A percentile compares a stretch with the other conserved stretches of the same genome.
Evolutionary conservation across 768 basidiomycete species (phyloP).

Genomic region (Tylopilus cervinicoccineus): DNA sequence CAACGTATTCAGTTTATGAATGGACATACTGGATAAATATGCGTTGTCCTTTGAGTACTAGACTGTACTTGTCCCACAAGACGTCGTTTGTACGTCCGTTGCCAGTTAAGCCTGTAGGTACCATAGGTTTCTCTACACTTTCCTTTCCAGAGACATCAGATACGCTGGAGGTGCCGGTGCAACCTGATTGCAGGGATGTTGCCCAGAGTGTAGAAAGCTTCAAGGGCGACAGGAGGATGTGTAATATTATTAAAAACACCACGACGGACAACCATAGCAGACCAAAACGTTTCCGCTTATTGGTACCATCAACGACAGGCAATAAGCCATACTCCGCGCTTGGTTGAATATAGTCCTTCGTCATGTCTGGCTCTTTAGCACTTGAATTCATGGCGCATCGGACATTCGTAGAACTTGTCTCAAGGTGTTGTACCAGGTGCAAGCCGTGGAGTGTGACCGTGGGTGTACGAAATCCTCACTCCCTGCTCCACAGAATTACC

Average conservation of each 20-base stretch:
- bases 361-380: neutral
- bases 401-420: neutral
- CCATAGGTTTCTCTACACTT: neutral
- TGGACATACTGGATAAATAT: conserved; percentile 63
- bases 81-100: conserved; percentile 38
- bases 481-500: too few relatives aligned
- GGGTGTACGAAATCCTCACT: neutral
- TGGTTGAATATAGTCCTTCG: neutral
- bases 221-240: conserved; percentile 13
- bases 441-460: neutral
- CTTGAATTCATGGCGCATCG: conserved; percentile 2
- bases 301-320: neutral
- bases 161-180: conserved; percentile 22
- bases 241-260: conserved; percentile 15
- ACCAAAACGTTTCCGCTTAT: conserved; percentile 5
- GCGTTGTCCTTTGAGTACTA: conserved; percentile 65
- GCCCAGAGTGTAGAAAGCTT: conserved; percentile 1
- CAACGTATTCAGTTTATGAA: neutral
- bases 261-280: conserved; percentile 13
- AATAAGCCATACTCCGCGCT: conserved; percentile 1
- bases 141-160: neutral
- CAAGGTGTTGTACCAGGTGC: neutral
- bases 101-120: conserved; percentile 14
- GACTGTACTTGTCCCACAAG: conserved; percentile 67
- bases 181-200: conserved; percentile 1